Base-by-base conservation (phyloP, 2,329 filamentous ascomycete species). In the Shiraia bambusicola region DNA sequence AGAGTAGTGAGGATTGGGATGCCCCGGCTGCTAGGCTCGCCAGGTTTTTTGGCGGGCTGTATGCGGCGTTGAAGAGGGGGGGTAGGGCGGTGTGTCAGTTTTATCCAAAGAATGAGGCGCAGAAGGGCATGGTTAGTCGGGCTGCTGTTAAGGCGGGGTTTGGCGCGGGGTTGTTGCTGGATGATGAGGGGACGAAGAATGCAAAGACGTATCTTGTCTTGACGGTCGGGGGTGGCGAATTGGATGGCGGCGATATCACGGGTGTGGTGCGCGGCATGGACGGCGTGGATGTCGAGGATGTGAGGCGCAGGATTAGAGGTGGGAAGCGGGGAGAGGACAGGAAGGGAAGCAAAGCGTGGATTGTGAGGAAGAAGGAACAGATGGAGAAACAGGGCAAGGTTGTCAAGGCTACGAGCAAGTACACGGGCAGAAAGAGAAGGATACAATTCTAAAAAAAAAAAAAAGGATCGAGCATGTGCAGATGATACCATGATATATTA, bases 141-240 rank as follows among this genome's bases (percentile, higher is more conserved):
- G 93, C 93, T 0, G 93, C 93, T 0, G 86, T 97, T 47, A 90
- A 87, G 63, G 93, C 93, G 1, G 93, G 93, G 0, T 98, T 98
- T 61, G 92, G 93, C 34, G 93, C 93, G 0, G 93, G 93, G 72
- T 79, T 98, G 25, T 75, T 98, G 34, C 92, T 97, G 69, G 93
- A 98, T 69, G 92, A 97, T 66, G 88, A 88, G 0, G 92, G 90
- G 30, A 98, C 93, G 27, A 98, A 98, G 78, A 96, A 91, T 64
- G 83, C 86, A 55, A 98, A 98, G 76, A 76, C 94, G n/a, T 98
- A 98, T 67, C 77, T 98, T 2, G 92, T 98, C 0, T 73, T 98
- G 24, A 96, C 90, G 0, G 93, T 95, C 1, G 93, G 92, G 24
- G 78, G 80, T 2, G 86, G 87, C 7, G 78, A 80, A 34, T 45